These are phyloP conservation scores for Geoglossum cookeanum DNA, from an alignment of 2,329 filamentous ascomycete species.

Conservation along the genomic window DNA sequence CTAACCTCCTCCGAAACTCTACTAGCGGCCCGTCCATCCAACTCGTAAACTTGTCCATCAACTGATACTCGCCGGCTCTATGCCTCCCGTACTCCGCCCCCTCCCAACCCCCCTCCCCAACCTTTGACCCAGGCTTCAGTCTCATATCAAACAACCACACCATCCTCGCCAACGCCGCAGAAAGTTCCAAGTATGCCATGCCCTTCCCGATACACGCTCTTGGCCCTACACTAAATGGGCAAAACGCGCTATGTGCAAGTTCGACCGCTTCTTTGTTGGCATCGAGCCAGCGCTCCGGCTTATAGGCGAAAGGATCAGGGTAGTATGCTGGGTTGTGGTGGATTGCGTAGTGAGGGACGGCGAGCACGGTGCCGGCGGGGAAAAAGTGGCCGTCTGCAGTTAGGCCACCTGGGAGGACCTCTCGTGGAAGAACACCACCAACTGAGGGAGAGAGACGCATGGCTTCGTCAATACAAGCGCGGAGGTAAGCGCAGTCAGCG, in stretches of 20 bases:
- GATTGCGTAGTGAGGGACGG: constrained; percentile 46
- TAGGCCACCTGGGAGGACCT: constrained; percentile 36
- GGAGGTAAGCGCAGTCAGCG: constrained; percentile 36
- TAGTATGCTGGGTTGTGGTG: constrained; percentile 48
- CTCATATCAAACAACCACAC: constrained; percentile 7
- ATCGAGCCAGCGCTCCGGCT: constrained; percentile 46
- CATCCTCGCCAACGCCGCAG: constrained; percentile 3
- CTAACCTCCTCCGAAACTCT: not conserved
- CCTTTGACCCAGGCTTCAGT: not conserved
- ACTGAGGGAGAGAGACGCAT: constrained; percentile 44
- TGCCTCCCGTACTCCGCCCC: not conserved
- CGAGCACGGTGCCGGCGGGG: constrained; percentile 42
- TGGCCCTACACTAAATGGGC: not conserved
- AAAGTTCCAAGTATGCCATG: constrained; percentile 8
- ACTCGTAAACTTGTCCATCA: not conserved
- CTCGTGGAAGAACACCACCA: constrained; percentile 38
- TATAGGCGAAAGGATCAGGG: constrained; percentile 36
- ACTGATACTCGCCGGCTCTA: not conserved
- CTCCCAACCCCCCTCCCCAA: not conserved
- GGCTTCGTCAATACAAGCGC: constrained; percentile 45
- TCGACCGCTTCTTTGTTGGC: not conserved
- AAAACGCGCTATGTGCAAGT: not conserved
- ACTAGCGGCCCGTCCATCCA: not conserved
- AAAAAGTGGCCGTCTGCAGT: constrained; percentile 33
- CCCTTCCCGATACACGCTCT: constrained; percentile 1